A percentile compares a stretch with the other conserved stretches of the same genome.
Evolutionary conservation across 345 rosid species (phyloP).

Genomic region (Brassica cretica): DNA sequence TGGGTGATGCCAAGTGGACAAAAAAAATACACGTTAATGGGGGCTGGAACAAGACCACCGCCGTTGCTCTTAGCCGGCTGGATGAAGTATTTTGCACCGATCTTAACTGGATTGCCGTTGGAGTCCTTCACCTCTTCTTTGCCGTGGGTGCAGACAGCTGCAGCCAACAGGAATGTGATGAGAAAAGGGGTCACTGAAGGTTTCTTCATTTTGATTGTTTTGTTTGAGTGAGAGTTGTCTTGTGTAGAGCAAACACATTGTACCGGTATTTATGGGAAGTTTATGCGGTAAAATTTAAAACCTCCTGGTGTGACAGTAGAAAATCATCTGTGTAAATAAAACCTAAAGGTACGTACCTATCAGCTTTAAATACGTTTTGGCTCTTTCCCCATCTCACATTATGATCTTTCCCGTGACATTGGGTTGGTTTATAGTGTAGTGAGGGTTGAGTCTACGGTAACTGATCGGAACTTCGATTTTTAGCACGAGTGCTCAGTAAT

Average conservation of each 20-base stretch:
- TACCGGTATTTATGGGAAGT: too few relatives aligned
- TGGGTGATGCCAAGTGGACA: not conserved
- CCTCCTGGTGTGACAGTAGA: too few relatives aligned
- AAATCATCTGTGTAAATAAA: too few relatives aligned
- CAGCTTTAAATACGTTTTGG: not conserved
- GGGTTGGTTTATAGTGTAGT: not conserved
- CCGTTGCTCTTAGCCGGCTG: not conserved
- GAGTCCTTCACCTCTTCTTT: slow-evolving; percentile 12
- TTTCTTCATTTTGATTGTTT: not conserved
- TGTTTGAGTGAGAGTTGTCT: not conserved
- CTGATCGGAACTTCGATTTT: not conserved
- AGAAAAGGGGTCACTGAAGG: too few relatives aligned
- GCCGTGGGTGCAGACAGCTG: too few relatives aligned
- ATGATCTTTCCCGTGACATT: not conserved
- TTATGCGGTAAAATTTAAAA: too few relatives aligned
- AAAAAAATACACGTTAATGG: not conserved
- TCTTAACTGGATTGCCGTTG: not conserved
- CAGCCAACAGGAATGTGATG: too few relatives aligned
- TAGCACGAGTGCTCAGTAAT: not conserved
- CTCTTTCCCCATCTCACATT: not conserved
- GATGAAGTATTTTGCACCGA: not conserved
- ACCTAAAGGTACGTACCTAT: too few relatives aligned
- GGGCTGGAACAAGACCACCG: not conserved
- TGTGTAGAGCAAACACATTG: too few relatives aligned
- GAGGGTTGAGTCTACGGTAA: too few relatives aligned